Conservation (phyloP, 1,284 basidiomycete species). For the Trametes polyzona region DNA sequence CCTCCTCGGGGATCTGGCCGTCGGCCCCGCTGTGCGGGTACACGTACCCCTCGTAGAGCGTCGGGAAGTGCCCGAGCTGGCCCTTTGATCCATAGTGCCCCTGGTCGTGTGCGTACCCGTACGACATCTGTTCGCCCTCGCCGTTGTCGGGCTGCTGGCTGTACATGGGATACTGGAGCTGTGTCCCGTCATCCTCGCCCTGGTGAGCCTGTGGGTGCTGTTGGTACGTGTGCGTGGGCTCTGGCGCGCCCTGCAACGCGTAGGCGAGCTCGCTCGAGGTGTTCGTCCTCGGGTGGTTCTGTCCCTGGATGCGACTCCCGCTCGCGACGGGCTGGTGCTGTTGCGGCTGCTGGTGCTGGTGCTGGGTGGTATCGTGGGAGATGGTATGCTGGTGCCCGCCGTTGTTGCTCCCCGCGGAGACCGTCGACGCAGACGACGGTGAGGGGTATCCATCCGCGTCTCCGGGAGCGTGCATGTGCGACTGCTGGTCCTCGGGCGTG, state of each 20-base stretch:
- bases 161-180: conserved; percentile 19
- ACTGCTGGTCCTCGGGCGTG: conserved; percentile 10
- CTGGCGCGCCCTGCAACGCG: conserved; percentile 23
- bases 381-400: conserved; percentile 11
- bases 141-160: background rate
- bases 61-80: conserved; percentile 17
- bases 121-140: background rate
- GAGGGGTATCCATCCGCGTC: conserved; percentile 25
- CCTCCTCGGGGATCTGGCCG: conserved; percentile 7
- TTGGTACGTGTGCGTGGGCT: conserved; percentile 3
- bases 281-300: conserved; percentile 17
- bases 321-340: background rate
- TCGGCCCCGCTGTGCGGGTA: conserved; percentile 12
- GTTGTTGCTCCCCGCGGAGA: conserved; percentile 22
- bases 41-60: conserved; percentile 22
- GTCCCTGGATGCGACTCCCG: conserved; percentile 5
- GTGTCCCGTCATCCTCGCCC: conserved; percentile 3
- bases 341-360: conserved; percentile 1
- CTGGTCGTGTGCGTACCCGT: background rate
- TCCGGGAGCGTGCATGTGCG: conserved; percentile 1
- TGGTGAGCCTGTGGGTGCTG: background rate
- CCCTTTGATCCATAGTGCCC: conserved; percentile 1
- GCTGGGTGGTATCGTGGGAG: conserved; percentile 11
- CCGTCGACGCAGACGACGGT: conserved; percentile 24
- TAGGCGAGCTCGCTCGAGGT: conserved; percentile 30